These are phyloP conservation scores for Paramecium tetraurelia DNA, from an alignment of 73 alveolate species.

Conservation along the genomic window DNA sequence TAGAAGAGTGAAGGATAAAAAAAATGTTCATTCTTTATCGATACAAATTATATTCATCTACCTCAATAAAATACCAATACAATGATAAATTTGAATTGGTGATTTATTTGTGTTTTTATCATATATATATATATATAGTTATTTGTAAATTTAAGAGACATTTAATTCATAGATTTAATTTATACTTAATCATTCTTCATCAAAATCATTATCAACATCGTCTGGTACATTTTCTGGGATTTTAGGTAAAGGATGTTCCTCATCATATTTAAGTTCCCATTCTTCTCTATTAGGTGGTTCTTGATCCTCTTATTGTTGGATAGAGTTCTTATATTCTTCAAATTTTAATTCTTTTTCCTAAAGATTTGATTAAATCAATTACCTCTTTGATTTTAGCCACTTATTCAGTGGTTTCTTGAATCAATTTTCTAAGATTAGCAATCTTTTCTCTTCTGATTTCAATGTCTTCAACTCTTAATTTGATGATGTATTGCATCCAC, in stretches of 20 bases:
- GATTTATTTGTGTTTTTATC: neutral
- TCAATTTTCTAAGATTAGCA: neutral
- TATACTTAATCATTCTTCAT: constrained; percentile 38
- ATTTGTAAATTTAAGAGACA: neutral
- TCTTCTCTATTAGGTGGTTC: constrained; percentile 31
- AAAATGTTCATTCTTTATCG: neutral
- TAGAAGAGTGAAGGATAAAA: neutral
- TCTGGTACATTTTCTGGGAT: constrained; percentile 37
- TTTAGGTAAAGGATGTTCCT: neutral
- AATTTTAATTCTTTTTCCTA: constrained; percentile 40
- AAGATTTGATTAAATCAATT: neutral
- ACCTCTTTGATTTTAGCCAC: neutral
- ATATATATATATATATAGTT: neutral
- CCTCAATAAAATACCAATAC: neutral
- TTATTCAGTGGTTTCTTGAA: neutral
- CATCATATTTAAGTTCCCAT: constrained; percentile 40
- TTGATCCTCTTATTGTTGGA: neutral
- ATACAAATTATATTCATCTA: neutral
- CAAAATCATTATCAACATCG: constrained; percentile 43
- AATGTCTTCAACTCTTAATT: neutral
- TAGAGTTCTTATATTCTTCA: constrained; percentile 27
- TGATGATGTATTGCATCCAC: neutral
- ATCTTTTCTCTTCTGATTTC: constrained; percentile 43
- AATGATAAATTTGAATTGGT: neutral
- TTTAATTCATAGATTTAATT: neutral